These are phyloP conservation scores for Teratosphaeria zuluensis DNA, from an alignment of 2,329 filamentous ascomycete species.

Conservation along the genomic window DNA sequence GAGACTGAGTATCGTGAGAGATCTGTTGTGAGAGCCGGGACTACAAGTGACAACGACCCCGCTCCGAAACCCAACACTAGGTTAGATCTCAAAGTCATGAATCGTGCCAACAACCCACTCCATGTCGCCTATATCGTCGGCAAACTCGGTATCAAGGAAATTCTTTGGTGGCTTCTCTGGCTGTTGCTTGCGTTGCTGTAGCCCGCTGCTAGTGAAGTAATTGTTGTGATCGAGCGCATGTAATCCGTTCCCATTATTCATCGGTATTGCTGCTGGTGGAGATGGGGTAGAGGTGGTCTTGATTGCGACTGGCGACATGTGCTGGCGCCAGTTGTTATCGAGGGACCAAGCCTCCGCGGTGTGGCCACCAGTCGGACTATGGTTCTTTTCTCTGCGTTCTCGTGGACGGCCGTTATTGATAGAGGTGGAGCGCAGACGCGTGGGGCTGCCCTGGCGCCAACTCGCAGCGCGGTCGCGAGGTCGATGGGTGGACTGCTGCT, in stretches of 20 bases:
- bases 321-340: slow-evolving; percentile 42
- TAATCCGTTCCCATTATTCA: slow-evolving; percentile 3
- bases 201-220: slow-evolving; percentile 1
- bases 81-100: background rate
- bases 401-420: slow-evolving; percentile 29
- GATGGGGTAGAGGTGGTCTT: slow-evolving; percentile 10
- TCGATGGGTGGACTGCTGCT: slow-evolving; percentile 8
- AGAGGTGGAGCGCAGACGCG: slow-evolving; percentile 22
- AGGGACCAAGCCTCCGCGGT: slow-evolving; percentile 28
- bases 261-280: background rate
- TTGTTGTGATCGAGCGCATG: slow-evolving; percentile 4
- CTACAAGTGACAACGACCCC: slow-evolving; percentile 44
- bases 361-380: slow-evolving; percentile 7
- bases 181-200: slow-evolving; percentile 11
- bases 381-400: slow-evolving; percentile 18
- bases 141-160: slow-evolving; percentile 27
- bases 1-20: background rate
- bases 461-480: slow-evolving; percentile 21
- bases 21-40: slow-evolving; percentile 8
- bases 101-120: slow-evolving; percentile 82
- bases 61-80: slow-evolving; percentile 36
- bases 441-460: slow-evolving; percentile 23
- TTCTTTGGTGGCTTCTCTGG: slow-evolving; percentile 20
- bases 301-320: slow-evolving; percentile 19
- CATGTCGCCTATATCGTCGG: slow-evolving; percentile 64